Evolutionary conservation across 805 yeast species (phyloP), one percentile per base, ranked within the genome.

Genomic region (Teunomyces stri): DNA sequence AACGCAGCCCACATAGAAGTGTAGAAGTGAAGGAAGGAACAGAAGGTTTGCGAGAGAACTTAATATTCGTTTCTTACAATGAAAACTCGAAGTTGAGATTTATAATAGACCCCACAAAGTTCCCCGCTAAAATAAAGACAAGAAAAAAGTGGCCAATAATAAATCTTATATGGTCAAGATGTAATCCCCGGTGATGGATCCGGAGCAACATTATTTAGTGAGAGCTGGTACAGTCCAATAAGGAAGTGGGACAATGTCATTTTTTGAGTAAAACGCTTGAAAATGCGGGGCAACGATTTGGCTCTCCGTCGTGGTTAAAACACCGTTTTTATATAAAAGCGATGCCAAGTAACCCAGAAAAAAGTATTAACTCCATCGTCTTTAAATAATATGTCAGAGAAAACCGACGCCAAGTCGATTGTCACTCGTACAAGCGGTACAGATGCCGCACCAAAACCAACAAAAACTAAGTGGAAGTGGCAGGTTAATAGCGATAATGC

Each of bases 381-480:
- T 31, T 4, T 7, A 31, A 15, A 31, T 13, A 31, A 31, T 31
- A 31, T 31, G 34, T 31, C 34, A 31, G 34, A 31, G 16, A 31
- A 31, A 31, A 31, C 34, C 18, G 34, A 31, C 34, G 34, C 34
- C 34, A 31, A 31, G 34, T 31, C 34, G 34, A 31, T 31, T 15
- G 34, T 31, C 18, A 13, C 34, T 10, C 16, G 5, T 9, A 7
- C 34, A 6, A 31, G 16, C 5, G 34, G 16, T 2, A 31, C 34
- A 13, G 34, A 31, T 31, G 16, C 34, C 11, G 38, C 12, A 6
- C 13, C 12, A 35, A 18, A 35, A 20, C 22, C 38, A 5, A 5
- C 38, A n/a, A 35, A 31, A 15, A 31, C 34, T n/a, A 45, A 53
- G 22, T 56, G 58, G 60, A 57, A 50, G 34, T 51, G 54, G 54